These are phyloP conservation scores for Borovskyia barvae DNA, from an alignment of 208 protist species.

Conservation along the genomic window DNA sequence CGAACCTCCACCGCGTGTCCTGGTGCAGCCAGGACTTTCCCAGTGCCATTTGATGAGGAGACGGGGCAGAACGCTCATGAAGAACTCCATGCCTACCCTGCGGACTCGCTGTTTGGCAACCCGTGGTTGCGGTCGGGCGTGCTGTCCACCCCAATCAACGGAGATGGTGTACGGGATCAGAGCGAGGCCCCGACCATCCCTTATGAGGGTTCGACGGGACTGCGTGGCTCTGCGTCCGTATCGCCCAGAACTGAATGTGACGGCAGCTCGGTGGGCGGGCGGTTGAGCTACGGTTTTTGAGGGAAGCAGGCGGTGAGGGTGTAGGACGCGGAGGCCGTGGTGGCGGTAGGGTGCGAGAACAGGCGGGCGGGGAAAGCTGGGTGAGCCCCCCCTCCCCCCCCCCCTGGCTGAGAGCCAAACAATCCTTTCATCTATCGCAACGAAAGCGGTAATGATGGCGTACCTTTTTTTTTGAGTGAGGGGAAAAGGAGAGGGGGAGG, in stretches of 20 bases:
- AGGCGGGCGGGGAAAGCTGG: no score
- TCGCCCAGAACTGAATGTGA: conserved; percentile 29
- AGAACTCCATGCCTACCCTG: background rate
- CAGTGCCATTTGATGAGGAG: conserved; percentile 9
- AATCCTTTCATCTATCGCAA: no score
- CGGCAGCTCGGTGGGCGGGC: conserved; percentile 12
- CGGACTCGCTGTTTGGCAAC: conserved; percentile 12
- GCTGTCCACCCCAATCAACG: conserved; percentile 28
- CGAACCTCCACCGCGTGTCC: conserved; percentile 27
- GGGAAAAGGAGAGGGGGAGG: no score
- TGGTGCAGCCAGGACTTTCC: no score
- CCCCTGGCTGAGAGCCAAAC: no score
- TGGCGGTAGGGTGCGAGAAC: no score
- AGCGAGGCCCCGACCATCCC: conserved; percentile 31
- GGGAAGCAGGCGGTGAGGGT: background rate
- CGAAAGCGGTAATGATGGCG: no score
- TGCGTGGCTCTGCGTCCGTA: conserved; percentile 16
- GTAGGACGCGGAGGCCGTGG: no score
- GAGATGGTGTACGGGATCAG: conserved; percentile 19
- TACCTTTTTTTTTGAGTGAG: background rate
- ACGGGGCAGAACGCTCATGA: background rate
- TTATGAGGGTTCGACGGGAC: conserved; percentile 27
- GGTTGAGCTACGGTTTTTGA: conserved; percentile 21
- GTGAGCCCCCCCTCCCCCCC: no score
- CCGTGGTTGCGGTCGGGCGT: conserved; percentile 19